These are phyloP conservation scores for Mollisiaceae sp. DNA, from an alignment of 2,329 filamentous ascomycete genomes.

Conservation along the genomic window DNA sequence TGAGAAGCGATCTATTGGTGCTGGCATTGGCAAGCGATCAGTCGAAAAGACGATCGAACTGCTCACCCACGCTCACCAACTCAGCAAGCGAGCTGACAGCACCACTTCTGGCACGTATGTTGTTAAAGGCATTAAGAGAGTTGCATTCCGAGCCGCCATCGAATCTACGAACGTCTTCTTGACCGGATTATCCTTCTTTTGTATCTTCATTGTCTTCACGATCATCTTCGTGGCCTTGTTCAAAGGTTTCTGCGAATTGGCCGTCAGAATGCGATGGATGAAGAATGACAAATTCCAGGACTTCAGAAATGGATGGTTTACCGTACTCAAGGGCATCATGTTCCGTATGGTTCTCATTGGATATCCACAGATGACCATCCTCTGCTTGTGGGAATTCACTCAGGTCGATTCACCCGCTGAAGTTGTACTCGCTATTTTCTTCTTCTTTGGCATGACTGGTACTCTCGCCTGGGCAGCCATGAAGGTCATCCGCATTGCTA, in stretches of 20 bases:
- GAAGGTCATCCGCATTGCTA: conserved; percentile 89
- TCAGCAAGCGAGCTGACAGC: conserved; percentile 61
- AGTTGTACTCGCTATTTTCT: conserved; percentile 86
- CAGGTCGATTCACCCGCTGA: conserved; percentile 83
- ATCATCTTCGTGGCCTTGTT: conserved; percentile 75
- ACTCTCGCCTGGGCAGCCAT: conserved; percentile 85
- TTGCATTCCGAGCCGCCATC: conserved; percentile 83
- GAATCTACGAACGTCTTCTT: conserved; percentile 93
- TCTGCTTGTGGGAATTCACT: conserved; percentile 94
- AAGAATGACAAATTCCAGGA: conserved; percentile 86
- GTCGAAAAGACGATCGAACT: conserved; percentile 42
- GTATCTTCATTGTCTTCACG: conserved; percentile 79
- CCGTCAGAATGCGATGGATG: conserved; percentile 77
- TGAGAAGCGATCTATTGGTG: conserved; percentile 55
- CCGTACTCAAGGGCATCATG: conserved; percentile 89
- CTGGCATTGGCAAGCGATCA: conserved; percentile 57
- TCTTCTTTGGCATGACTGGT: conserved; percentile 78
- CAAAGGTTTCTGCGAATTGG: conserved; percentile 80
- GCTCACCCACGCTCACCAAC: conserved; percentile 42
- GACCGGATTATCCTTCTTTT: conserved; percentile 88
- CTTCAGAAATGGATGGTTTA: conserved; percentile 93
- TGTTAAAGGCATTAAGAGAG: conserved; percentile 85
- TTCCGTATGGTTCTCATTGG: conserved; percentile 90
- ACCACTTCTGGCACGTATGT: conserved; percentile 60
- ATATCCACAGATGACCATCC: conserved; percentile 87